These are phyloP conservation scores for Euphorbia lathyris DNA, from an alignment of 345 rosid species.

Conservation along the genomic window DNA sequence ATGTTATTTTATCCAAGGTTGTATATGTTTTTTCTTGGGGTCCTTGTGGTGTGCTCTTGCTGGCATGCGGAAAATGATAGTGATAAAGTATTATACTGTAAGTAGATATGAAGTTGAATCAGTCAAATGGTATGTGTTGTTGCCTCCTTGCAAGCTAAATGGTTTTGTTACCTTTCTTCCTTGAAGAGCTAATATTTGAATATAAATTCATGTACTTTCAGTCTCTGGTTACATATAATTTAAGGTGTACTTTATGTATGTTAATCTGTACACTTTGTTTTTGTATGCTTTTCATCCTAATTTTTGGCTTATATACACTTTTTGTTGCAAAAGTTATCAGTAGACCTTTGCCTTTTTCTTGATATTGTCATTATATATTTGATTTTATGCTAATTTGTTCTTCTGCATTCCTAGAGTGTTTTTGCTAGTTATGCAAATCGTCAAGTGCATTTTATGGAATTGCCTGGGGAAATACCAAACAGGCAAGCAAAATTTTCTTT, in stretches of 20 bases:
- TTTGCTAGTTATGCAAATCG: slow-evolving; percentile 89
- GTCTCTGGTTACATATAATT: neutral
- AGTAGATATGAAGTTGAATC: neutral
- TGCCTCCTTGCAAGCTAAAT: neutral
- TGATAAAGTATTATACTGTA: neutral
- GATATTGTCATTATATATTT: neutral
- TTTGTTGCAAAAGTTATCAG: neutral
- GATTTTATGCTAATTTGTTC: slow-evolving; percentile 7
- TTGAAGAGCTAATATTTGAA: neutral
- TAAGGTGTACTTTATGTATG: slow-evolving; percentile 3
- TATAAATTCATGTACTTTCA: neutral
- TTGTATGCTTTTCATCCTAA: neutral
- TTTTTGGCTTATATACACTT: neutral
- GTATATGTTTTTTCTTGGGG: neutral
- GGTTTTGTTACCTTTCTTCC: neutral
- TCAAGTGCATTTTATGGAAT: slow-evolving; percentile 97
- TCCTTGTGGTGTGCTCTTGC: neutral
- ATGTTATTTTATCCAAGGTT: neutral
- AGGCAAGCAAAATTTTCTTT: slow-evolving; percentile 50
- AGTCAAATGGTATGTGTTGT: neutral
- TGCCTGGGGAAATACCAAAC: slow-evolving; percentile 98
- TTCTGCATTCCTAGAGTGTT: slow-evolving; percentile 55
- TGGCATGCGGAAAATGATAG: neutral
- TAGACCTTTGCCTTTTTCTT: neutral
- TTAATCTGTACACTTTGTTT: neutral